Evolutionary conservation across 768 basidiomycete genomes (phyloP), one percentile per base, ranked within the genome.

Genomic region (Collybia sp.): DNA sequence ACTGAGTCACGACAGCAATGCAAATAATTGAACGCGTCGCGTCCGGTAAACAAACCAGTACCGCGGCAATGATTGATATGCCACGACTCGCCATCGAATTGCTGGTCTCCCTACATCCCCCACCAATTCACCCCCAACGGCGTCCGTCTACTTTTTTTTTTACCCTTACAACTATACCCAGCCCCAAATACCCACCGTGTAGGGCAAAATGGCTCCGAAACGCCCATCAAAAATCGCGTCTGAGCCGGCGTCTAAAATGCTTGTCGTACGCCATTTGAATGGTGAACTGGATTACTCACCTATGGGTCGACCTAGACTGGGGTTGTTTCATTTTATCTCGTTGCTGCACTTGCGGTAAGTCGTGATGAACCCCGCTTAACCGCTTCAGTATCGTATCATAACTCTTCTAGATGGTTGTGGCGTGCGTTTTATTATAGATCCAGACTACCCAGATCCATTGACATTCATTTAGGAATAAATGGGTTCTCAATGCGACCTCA

Each of bases 261-360:
- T 18, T 37, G 35, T 37, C 10, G 35, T 18, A 25, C 25, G 25
- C 25, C 25, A 25, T 25, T 4, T 3, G 25, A 25, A 25, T 25
- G 3, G 25, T 25, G 25, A 8, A 25, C 8, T 25, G n/a, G n/a
- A n/a, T n/a, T n/a, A n/a, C 31, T 17, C 12, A 43, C 39, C 36
- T 30, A 25, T 41, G 34, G 25, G 32, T 34, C 47, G 42, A 42
- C n/a, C 11, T 52, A 91, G 89, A 76, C 67, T 32, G 84, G 77
- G 38, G 88, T 89, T 6, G 88, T 93, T 6, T 60, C 75, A 11
- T 94, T 94, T 66, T 94, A 94, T 61, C 79, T 94, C 46, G 77
- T 92, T n/a, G 90, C 91, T 45, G 91, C 91, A 17, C 66, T 93
- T 47, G 76, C 87, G 59, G 91, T 93, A 66, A 56, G 90, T 82